Conservation (phyloP, 805 yeast genomes). For the Wickerhamiella vanderwaltii region DNA sequence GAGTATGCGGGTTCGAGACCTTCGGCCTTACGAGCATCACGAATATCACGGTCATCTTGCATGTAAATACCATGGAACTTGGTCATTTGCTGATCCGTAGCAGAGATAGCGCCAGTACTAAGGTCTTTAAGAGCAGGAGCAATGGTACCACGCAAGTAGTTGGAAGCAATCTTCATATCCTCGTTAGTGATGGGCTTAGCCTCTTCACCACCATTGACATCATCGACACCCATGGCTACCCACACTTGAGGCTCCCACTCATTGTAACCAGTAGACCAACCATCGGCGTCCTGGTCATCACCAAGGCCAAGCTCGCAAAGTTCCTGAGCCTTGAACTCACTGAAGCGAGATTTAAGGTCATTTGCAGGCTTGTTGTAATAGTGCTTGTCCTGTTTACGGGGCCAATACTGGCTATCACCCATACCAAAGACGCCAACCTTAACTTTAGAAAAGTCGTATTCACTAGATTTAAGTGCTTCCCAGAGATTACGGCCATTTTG, state of each 20-base stretch:
- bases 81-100: conserved; percentile 85
- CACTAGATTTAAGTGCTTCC: conserved; percentile 56
- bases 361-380: conserved; percentile 85
- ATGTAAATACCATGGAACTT: conserved; percentile 96
- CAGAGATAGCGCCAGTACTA: conserved; percentile 81
- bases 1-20: conserved; percentile 92
- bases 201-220: conserved; percentile 69
- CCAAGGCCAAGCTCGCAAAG: conserved; percentile 74
- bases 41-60: conserved; percentile 96
- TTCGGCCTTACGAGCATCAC: conserved; percentile 83
- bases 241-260: conserved; percentile 77
- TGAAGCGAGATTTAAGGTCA: conserved; percentile 56
- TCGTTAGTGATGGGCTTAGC: conserved; percentile 91
- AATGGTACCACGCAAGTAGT: conserved; percentile 86
- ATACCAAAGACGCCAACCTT: conserved; percentile 58
- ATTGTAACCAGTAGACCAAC: conserved; percentile 80
- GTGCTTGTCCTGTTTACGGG: conserved; percentile 87
- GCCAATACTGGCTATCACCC: conserved; percentile 89
- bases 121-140: conserved; percentile 71
- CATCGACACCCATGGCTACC: conserved; percentile 81
- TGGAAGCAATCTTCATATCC: conserved; percentile 81
- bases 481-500: conserved; percentile 67
- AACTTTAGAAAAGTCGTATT: conserved; percentile 48
- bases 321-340: conserved; percentile 59
- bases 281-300: conserved; percentile 97